Base-by-base conservation (phyloP, 495 filamentous ascomycete genomes). In the Parathielavia appendiculata region DNA sequence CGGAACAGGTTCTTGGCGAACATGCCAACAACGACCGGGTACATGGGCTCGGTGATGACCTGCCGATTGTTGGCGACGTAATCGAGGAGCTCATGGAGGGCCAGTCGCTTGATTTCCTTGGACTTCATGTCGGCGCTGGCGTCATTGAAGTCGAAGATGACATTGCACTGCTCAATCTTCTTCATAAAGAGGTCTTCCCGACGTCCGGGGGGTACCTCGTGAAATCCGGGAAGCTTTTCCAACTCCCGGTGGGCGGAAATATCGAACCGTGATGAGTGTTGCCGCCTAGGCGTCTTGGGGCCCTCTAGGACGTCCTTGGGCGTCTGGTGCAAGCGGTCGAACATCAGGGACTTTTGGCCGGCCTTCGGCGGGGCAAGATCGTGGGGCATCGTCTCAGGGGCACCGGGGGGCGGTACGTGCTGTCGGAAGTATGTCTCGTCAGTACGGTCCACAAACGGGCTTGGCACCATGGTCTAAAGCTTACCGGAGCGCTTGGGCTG, bases 61-160 rank as follows among this genome's bases (percentile, higher is more conserved):
- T 95, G 91, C 40, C 93, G 84, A 67, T 99, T 99, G 71, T 97
- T 97, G 63, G 93, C 92, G 51, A 99, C 92, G 67, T 99, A 99
- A 70, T 99, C 93, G 50, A 99, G 80, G 32, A 99, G 81, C 68
- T 99, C 93, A 67, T 99, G 93, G 43, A 99, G 82, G 47, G 93
- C 95, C 67, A 99, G 75, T 64, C 93, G 84, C 80, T 99, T 99
- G 79, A 99, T 97, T 75, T 99, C 93, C 73, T 99, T 99, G n/a
- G 92, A 95, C 71, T 97, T 97, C 92, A 97, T 97, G 66, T 99
- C 93, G 53, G 86, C 92, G 59, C 90, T 95, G 40, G 95, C 91
- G 68, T 99, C 93, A 72, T 97, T 99, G 77, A 99, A 99, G 73
- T 99, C 93, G 67, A 99, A 99, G 64, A 99, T 99, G 74, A 99